Evolutionary conservation across 2,329 filamentous ascomycete species (phyloP).

Genomic region (Sordariomycetes sp.): DNA sequence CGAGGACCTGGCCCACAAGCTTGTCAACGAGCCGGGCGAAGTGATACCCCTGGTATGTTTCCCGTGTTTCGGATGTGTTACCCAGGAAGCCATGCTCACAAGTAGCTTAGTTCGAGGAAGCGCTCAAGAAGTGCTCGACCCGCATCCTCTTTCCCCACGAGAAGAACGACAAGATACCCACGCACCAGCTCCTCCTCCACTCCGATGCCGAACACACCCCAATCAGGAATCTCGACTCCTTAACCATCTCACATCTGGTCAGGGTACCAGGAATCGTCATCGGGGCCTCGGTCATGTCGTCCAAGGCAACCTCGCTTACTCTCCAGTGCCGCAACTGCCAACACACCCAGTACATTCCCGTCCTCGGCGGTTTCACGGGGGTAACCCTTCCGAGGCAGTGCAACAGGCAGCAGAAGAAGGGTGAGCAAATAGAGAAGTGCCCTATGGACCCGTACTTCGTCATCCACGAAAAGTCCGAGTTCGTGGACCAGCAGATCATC

Average conservation of each 20-base stretch:
- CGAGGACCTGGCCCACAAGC: constrained; percentile 82
- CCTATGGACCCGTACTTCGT: constrained; percentile 95
- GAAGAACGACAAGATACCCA: constrained; percentile 56
- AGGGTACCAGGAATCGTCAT: constrained; percentile 96
- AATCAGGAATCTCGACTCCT: constrained; percentile 87
- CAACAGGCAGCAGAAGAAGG: constrained; percentile 48
- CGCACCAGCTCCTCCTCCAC: constrained; percentile 91
- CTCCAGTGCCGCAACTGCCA: constrained; percentile 85
- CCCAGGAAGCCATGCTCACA: background rate
- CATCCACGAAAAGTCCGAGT: constrained; percentile 83
- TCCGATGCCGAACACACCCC: constrained; percentile 84
- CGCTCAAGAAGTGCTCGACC: constrained; percentile 83
- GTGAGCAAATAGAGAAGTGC: constrained; percentile 64
- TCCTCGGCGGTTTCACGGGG: constrained; percentile 80
- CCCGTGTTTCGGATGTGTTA: constrained; percentile 1
- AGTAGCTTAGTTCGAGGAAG: constrained; percentile 66
- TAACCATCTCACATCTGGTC: constrained; percentile 88
- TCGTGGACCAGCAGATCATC: constrained; percentile 96
- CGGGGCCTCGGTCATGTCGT: constrained; percentile 90
- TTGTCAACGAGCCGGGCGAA: constrained; percentile 83
- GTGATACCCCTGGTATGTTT: constrained; percentile 74
- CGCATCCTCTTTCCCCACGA: constrained; percentile 82
- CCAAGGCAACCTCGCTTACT: constrained; percentile 78
- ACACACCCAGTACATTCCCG: constrained; percentile 56
- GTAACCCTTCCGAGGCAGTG: constrained; percentile 77